Evolutionary conservation across 257 asterid genomes (phyloP), one percentile per base, ranked within the genome.

Genomic region (Haberlea rhodopensis): DNA sequence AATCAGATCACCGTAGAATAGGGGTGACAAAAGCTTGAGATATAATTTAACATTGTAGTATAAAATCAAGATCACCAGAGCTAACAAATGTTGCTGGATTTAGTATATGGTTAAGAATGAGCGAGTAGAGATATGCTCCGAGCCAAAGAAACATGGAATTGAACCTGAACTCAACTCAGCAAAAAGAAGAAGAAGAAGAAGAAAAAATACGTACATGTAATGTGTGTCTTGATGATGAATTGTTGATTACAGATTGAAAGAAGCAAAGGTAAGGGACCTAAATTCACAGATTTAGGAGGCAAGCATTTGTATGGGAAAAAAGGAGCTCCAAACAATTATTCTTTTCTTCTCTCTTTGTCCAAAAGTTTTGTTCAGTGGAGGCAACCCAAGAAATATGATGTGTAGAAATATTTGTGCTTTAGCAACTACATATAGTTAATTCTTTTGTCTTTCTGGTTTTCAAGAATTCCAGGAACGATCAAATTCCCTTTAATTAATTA

Each of bases 271-370:
- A 82, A 84, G 88, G 98, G 96, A 67, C 88, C 96, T 1, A 90
- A 90, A 72, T 90, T 72, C 77, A 86, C 99, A 0, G 99, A 94
- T 77, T 80, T 94, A 71, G 96, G 97, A 61, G 97, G 97, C 60
- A 94, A 94, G 71, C 94, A 85, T 78, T 75, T 91, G 78, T 91
- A 84, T 56, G 96, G 99, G 69, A 84, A 75, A 76, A 86, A 81
- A 69, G 94, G 92, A 62, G 66, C 74, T 62, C 79, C 80, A 70
- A 80, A 70, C 62, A 83, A 75, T 45, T 75, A 76, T 57, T 83
- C 97, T 22, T 79, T 87, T 62, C 79, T 90, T 57, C 68, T 63
- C 61, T 82, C 94, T 18, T 58, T 94, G 72, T 82, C 90, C 53
- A 80, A 83, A 84, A 85, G 77, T 74, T 61, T 87, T 32, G 82